These are phyloP conservation scores for Rhodamnia rubescens DNA, from an alignment of 345 rosid genomes.

Conservation along the genomic window DNA sequence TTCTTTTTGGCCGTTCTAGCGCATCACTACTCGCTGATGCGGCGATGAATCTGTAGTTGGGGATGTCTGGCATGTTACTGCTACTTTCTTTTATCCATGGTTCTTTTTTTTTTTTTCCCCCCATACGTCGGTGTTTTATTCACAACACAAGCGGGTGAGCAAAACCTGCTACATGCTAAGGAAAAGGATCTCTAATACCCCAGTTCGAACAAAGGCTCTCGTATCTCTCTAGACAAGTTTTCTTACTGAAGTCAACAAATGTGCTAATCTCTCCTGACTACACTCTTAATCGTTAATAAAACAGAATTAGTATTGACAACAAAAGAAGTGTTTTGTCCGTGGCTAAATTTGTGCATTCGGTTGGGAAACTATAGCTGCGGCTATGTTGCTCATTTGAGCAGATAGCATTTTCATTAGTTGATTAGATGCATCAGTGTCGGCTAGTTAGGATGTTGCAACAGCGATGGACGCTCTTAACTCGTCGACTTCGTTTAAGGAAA, in stretches of 20 bases:
- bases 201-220: accelerated
- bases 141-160: neutral
- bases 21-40: neutral
- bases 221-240: neutral
- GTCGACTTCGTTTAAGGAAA: neutral
- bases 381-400: neutral
- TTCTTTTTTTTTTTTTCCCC: no score
- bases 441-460: neutral
- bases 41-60: neutral
- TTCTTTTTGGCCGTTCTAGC: neutral
- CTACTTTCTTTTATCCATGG: no score
- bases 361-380: accelerated
- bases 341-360: neutral
- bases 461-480: neutral
- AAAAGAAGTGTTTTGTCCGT: neutral
- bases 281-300: neutral
- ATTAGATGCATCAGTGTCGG: accelerated
- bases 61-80: neutral
- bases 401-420: neutral
- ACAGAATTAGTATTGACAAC: neutral
- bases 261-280: neutral
- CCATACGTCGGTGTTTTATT: no score
- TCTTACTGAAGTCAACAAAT: neutral
- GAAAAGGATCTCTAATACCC: neutral
- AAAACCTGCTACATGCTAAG: accelerated